Evolutionary conservation across 192 early-diverging fungal genomes (phyloP).

Genomic region (Thoreauomyces humboldtii): DNA sequence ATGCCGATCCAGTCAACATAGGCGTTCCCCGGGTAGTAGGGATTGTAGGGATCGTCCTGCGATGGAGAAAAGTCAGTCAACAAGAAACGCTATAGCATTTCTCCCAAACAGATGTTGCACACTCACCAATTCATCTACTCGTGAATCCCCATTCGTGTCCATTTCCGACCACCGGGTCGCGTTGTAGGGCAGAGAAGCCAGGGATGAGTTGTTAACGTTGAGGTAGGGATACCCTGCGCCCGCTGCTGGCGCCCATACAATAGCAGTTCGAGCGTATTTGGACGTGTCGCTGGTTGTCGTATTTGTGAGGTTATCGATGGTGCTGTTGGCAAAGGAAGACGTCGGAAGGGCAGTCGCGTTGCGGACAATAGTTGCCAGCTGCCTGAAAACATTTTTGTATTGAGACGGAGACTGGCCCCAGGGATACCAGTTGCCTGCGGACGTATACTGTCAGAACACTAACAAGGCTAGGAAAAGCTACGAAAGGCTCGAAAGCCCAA

Average conservation of each 20-base stretch:
- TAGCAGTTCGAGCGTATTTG: constrained; percentile 18
- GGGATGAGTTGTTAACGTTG: background rate
- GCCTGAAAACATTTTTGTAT: constrained; percentile 9
- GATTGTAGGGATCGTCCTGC: constrained; percentile 46
- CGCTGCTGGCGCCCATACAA: constrained; percentile 37
- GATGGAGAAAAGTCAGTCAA: background rate
- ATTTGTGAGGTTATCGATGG: background rate
- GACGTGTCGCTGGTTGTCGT: background rate
- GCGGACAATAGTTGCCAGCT: constrained; percentile 23
- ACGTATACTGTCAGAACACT: too few relatives aligned
- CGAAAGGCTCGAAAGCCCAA: too few relatives aligned
- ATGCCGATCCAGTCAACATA: constrained; percentile 51
- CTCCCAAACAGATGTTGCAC: too few relatives aligned
- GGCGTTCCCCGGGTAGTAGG: constrained; percentile 47
- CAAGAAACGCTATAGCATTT: too few relatives aligned
- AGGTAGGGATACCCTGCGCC: constrained; percentile 39
- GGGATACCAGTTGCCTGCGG: constrained; percentile 34
- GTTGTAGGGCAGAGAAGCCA: background rate
- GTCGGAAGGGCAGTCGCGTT: constrained; percentile 16
- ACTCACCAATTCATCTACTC: constrained; percentile 25
- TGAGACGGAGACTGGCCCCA: constrained; percentile 32
- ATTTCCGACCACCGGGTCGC: constrained; percentile 9
- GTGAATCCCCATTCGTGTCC: constrained; percentile 49
- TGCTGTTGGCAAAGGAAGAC: background rate
- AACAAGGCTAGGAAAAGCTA: too few relatives aligned